Conservation (phyloP, 2,329 filamentous ascomycete genomes). For the Claviceps arundinis region DNA sequence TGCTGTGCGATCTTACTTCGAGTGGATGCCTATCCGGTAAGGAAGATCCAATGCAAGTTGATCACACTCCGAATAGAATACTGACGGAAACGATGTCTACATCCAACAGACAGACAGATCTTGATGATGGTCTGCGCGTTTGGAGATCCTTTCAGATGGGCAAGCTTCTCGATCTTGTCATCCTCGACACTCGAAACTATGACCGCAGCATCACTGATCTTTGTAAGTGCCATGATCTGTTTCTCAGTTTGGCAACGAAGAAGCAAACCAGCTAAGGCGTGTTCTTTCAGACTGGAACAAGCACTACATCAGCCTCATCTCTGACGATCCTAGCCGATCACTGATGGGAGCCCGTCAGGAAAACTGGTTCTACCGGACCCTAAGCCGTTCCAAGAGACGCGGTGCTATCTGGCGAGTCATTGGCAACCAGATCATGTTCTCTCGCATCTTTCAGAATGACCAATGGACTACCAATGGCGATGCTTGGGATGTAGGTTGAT, state of each 20-base stretch:
- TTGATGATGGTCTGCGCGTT: constrained; percentile 56
- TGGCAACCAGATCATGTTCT: constrained; percentile 59
- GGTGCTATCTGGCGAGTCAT: constrained; percentile 58
- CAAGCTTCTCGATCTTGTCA: constrained; percentile 51
- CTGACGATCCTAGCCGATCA: constrained; percentile 52
- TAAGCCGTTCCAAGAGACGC: constrained; percentile 45
- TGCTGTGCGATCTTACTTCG: constrained; percentile 56
- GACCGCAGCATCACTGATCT: constrained; percentile 48
- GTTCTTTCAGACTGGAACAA: constrained; percentile 34
- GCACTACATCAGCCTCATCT: constrained; percentile 45
- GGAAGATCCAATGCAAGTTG: background rate
- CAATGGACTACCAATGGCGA: constrained; percentile 18
- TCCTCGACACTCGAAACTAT: constrained; percentile 57
- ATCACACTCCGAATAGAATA: background rate
- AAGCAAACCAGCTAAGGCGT: constrained; percentile 3
- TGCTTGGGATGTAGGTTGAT: constrained; percentile 21
- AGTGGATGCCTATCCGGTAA: constrained; percentile 34
- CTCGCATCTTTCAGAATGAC: constrained; percentile 29
- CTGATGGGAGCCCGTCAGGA: constrained; percentile 64
- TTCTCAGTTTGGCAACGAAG: background rate
- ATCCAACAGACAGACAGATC: constrained; percentile 38
- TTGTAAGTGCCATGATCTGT: constrained; percentile 9
- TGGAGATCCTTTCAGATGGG: constrained; percentile 56
- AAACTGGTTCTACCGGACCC: constrained; percentile 55
- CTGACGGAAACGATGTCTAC: background rate